Evolutionary conservation across 1,284 basidiomycete species (phyloP).

Genomic region (Trichosporon sp.): DNA sequence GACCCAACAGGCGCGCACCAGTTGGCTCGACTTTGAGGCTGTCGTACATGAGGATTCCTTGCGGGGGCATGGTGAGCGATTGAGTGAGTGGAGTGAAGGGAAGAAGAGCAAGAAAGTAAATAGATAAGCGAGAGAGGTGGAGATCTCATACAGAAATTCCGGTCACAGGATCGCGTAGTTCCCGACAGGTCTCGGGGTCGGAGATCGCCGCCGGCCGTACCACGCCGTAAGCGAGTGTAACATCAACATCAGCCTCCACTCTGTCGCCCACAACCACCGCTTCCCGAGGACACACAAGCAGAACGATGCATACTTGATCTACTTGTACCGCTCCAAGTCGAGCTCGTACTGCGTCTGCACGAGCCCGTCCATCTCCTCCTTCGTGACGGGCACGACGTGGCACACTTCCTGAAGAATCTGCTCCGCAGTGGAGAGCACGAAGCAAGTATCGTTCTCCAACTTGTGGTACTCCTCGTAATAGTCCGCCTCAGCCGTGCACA

Average conservation of each 20-base stretch:
- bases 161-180: neutral
- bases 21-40: constrained; percentile 9
- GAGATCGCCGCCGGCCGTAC: neutral
- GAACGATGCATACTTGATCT: neutral
- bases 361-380: neutral
- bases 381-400: neutral
- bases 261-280: neutral
- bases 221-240: neutral
- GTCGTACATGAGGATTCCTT: constrained; percentile 15
- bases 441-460: neutral
- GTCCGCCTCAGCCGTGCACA: neutral
- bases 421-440: neutral
- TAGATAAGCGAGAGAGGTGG: neutral
- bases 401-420: neutral
- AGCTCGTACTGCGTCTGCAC: neutral
- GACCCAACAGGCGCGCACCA: constrained; percentile 22
- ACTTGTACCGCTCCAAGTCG: neutral
- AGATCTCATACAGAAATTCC: neutral
- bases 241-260: neutral
- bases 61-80: neutral
- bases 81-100: neutral
- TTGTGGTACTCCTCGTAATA: neutral
- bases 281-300: neutral
- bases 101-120: neutral
- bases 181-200: neutral